A percentile compares a stretch with the other conserved stretches of the same genome.
Evolutionary conservation across 208 protist species (phyloP).

Genomic region (Leishmania tarentolae): DNA sequence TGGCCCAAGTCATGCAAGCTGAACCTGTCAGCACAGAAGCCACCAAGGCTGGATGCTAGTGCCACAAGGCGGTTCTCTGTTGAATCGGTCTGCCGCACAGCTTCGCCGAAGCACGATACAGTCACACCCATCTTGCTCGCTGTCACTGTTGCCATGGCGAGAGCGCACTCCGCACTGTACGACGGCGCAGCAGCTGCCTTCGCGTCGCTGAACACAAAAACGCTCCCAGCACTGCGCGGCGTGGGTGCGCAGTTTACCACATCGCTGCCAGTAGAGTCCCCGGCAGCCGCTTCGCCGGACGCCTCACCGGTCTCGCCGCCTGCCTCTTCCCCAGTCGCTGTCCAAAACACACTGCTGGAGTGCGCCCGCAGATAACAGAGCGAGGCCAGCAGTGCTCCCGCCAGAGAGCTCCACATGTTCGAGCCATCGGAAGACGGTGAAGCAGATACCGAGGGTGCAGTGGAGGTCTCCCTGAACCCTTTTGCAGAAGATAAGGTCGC

Average conservation of each 20-base stretch:
- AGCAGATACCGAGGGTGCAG: neutral
- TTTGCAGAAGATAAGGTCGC: constrained; percentile 2
- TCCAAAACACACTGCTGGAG: constrained; percentile 4
- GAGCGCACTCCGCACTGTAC: constrained; percentile 67
- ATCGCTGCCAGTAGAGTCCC: neutral
- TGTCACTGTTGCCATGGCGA: constrained; percentile 52
- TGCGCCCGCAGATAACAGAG: constrained; percentile 60
- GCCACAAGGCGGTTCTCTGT: constrained; percentile 35
- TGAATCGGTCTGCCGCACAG: constrained; percentile 14
- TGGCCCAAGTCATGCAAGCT: constrained; percentile 31
- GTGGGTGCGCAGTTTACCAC: neutral
- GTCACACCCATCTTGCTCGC: constrained; percentile 36
- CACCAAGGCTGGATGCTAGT: constrained; percentile 43
- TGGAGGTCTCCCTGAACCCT: neutral
- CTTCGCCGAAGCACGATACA: constrained; percentile 60
- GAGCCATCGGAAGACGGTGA: neutral
- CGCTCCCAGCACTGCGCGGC: constrained; percentile 1
- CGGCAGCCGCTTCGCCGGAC: neutral
- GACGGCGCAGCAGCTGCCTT: constrained; percentile 14
- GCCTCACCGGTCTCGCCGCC: neutral
- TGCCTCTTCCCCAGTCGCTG: neutral
- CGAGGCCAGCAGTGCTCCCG: constrained; percentile 62
- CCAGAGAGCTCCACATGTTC: constrained; percentile 60
- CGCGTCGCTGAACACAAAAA: constrained; percentile 74
- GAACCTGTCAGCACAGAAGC: constrained; percentile 39